Evolutionary conservation across 1,139 yeast species (phyloP).

Genomic region (Nematodospora anomalae): DNA sequence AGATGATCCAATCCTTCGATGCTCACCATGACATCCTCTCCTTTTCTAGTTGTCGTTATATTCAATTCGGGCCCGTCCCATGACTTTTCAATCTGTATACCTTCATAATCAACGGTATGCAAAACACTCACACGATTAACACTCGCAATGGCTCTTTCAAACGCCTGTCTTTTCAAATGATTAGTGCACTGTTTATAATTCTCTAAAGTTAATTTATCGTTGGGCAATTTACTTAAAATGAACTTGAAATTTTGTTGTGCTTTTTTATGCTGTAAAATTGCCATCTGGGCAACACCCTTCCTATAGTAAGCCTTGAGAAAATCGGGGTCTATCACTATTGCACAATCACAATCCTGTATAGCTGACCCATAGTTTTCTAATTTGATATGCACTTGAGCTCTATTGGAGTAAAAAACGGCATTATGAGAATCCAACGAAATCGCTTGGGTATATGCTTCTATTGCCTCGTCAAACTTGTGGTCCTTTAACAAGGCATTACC

Average conservation of each 20-base stretch:
- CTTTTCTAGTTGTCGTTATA: constrained; percentile 29
- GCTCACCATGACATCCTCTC: constrained; percentile 22
- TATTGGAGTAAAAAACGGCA: constrained; percentile 77
- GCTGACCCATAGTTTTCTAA: constrained; percentile 87
- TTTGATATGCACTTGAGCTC: constrained; percentile 89
- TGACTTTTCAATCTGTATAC: constrained; percentile 53
- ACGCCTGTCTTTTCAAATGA: constrained; percentile 71
- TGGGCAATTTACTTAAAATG: constrained; percentile 65
- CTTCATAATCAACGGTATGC: constrained; percentile 46
- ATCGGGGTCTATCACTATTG: constrained; percentile 64
- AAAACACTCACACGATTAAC: constrained; percentile 45
- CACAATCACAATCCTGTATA: constrained; percentile 69
- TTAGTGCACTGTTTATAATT: constrained; percentile 65
- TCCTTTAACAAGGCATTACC: constrained; percentile 74
- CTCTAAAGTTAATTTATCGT: constrained; percentile 65
- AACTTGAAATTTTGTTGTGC: constrained; percentile 70
- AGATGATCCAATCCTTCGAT: constrained; percentile 39
- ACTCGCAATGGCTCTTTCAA: constrained; percentile 83
- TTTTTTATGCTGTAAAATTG: constrained; percentile 71
- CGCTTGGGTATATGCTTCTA: constrained; percentile 74
- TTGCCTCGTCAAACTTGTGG: constrained; percentile 65
- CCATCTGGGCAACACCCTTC: constrained; percentile 79
- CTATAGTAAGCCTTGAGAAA: constrained; percentile 81
- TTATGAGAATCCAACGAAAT: constrained; percentile 64
- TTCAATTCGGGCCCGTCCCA: constrained; percentile 67